phyloP scores from a whole-genome alignment of 352 stramenopile species.

The Phytophthora capsici region DNA sequence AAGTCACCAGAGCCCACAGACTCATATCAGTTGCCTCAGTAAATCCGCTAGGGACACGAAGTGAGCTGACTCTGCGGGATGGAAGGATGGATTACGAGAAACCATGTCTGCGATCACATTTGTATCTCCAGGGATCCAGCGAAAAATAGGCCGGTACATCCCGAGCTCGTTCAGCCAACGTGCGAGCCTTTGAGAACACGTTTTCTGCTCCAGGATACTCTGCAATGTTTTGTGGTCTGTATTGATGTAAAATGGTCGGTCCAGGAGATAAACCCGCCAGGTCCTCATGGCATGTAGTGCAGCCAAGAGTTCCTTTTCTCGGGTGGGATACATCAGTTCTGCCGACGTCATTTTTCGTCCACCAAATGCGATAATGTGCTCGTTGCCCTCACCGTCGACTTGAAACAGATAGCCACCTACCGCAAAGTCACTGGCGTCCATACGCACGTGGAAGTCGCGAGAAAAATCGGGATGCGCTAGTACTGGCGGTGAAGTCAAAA shows the following conservation, averaged over 20 bases:
- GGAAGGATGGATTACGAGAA: not conserved
- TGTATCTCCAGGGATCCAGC: not conserved
- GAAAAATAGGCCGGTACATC: not conserved
- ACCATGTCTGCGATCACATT: not conserved
- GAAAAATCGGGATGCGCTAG: not conserved
- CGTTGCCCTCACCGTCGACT: not conserved
- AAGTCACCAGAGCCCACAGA: too few species aligned
- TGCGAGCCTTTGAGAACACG: not conserved
- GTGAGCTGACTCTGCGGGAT: not conserved
- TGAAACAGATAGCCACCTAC: not conserved
- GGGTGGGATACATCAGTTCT: conserved; percentile 3
- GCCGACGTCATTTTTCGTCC: not conserved
- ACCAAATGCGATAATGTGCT: conserved; percentile 11
- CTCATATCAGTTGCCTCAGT: not conserved
- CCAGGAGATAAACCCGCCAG: not conserved
- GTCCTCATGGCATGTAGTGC: not conserved
- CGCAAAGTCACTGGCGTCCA: not conserved
- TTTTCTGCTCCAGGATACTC: not conserved
- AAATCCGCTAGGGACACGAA: not conserved
- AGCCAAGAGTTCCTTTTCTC: conserved; percentile 3
- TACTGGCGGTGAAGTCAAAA: not conserved
- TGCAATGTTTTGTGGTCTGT: not conserved
- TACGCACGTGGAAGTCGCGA: not conserved
- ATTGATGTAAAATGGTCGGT: conserved; percentile 2
- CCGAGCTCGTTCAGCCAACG: not conserved